A percentile compares a stretch with the other conserved stretches of the same genome.
Evolutionary conservation across 1,284 basidiomycete species (phyloP).

Genomic region (Boletus chippewaensis): DNA sequence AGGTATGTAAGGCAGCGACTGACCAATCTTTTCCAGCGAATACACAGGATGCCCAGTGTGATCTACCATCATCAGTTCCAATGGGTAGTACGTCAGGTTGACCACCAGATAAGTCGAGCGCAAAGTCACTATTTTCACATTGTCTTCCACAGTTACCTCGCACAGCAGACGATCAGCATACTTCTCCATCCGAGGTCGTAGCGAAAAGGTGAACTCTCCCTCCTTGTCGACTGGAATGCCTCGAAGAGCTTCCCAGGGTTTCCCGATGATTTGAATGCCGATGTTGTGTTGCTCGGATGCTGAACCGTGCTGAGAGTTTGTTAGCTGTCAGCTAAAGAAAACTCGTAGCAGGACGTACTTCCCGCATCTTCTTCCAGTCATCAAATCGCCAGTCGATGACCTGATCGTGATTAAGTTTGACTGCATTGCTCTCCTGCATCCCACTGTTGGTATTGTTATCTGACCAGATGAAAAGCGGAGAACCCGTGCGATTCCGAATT

Average conservation of each 20-base stretch:
- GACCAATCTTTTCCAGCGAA: slow-evolving; percentile 79
- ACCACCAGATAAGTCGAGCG: slow-evolving; percentile 92
- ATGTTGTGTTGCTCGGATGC: slow-evolving; percentile 78
- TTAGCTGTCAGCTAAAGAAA: slow-evolving; percentile 6
- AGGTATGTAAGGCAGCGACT: slow-evolving; percentile 25
- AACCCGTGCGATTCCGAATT: slow-evolving; percentile 88
- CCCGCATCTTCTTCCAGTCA: slow-evolving; percentile 92
- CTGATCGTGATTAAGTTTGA: slow-evolving; percentile 66
- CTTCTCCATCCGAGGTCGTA: slow-evolving; percentile 75
- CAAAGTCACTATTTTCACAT: slow-evolving; percentile 93
- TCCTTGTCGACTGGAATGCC: slow-evolving; percentile 91
- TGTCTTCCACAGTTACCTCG: slow-evolving; percentile 87
- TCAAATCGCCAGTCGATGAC: slow-evolving; percentile 95
- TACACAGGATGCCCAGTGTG: slow-evolving; percentile 77
- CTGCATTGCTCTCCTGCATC: slow-evolving; percentile 41
- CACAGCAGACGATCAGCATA: slow-evolving; percentile 82
- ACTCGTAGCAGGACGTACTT: slow-evolving; percentile 45
- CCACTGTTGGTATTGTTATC: slow-evolving; percentile 54
- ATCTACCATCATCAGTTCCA: slow-evolving; percentile 91
- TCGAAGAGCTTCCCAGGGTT: slow-evolving; percentile 86
- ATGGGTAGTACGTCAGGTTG: slow-evolving; percentile 88
- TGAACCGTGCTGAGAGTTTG: slow-evolving; percentile 61
- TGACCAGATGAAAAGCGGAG: slow-evolving; percentile 75
- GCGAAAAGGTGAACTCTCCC: slow-evolving; percentile 85
- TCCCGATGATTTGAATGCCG: slow-evolving; percentile 78